A percentile compares a stretch with the other conserved stretches of the same genome.
Evolutionary conservation across 768 basidiomycete species (phyloP).

Genomic region (Pulveroboletus sp.): DNA sequence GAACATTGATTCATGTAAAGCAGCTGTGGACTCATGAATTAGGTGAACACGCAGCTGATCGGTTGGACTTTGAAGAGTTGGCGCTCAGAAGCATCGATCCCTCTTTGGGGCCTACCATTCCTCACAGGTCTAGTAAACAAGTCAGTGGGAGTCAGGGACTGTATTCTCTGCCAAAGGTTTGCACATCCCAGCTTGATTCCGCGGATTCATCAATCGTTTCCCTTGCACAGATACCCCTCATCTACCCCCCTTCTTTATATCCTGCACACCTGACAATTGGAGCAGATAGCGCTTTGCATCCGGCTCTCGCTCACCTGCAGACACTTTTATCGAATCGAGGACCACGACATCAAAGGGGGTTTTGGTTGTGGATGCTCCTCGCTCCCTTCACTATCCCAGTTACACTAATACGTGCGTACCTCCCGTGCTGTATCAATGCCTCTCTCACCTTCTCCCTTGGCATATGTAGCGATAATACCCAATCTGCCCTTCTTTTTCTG

Average conservation of each 20-base stretch:
- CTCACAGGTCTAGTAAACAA: slow-evolving; percentile 17
- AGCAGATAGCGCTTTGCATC: slow-evolving; percentile 24
- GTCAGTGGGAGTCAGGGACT: slow-evolving; percentile 13
- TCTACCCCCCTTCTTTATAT: slow-evolving; percentile 52
- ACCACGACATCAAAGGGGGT: slow-evolving; percentile 64
- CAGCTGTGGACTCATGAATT: slow-evolving; percentile 59
- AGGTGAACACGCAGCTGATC: slow-evolving; percentile 68
- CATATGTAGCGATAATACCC: slow-evolving; percentile 65
- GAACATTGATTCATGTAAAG: slow-evolving; percentile 6
- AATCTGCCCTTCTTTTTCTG: slow-evolving; percentile 87
- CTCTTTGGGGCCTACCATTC: slow-evolving; percentile 56
- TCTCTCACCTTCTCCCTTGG: slow-evolving; percentile 3
- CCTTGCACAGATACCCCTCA: slow-evolving; percentile 49
- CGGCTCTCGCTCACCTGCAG: slow-evolving; percentile 45
- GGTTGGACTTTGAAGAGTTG: slow-evolving; percentile 78
- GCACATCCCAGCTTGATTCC: neutral
- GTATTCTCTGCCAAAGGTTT: slow-evolving; percentile 12
- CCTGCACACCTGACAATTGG: slow-evolving; percentile 36
- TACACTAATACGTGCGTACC: slow-evolving; percentile 65
- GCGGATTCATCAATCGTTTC: neutral
- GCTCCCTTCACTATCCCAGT: slow-evolving; percentile 77
- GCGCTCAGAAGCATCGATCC: slow-evolving; percentile 73
- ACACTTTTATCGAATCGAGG: slow-evolving; percentile 51
- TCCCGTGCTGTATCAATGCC: neutral
- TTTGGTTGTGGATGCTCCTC: slow-evolving; percentile 61